Percentiles rank a stretch among this genome's conserved stretches.
Evolutionary conservation across 805 yeast species (phyloP).

Genomic region (Kuraishia hungarica): DNA sequence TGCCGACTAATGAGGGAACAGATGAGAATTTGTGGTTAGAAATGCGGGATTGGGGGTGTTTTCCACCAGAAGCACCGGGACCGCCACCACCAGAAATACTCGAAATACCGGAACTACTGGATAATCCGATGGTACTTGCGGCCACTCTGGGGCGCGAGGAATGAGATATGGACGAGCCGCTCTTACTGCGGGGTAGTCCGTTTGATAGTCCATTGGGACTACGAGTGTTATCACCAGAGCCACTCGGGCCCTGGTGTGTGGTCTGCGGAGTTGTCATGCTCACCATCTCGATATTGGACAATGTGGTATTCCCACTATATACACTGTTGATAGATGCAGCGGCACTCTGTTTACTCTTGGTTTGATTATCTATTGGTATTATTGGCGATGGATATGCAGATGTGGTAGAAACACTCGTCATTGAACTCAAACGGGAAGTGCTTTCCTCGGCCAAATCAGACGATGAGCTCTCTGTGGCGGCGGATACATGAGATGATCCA

Average conservation of each 20-base stretch:
- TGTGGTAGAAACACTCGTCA: not conserved
- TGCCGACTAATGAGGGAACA: constrained; percentile 8
- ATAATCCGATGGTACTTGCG: too few species aligned
- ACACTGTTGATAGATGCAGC: not conserved
- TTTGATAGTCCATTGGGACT: not conserved
- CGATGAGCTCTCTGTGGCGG: constrained; percentile 7
- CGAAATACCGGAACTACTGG: too few species aligned
- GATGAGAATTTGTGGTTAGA: constrained; percentile 9
- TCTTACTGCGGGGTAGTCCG: not conserved
- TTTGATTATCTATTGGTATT: not conserved
- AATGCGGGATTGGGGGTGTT: constrained; percentile 1
- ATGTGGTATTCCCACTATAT: not conserved
- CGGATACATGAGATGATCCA: not conserved
- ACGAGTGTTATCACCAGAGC: not conserved
- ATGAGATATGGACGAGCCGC: not conserved
- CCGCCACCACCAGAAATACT: too few species aligned
- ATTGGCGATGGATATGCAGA: not conserved
- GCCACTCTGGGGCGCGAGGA: not conserved
- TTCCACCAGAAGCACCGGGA: too few species aligned
- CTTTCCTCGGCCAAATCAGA: constrained; percentile 9
- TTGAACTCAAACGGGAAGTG: constrained; percentile 4
- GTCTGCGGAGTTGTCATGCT: not conserved
- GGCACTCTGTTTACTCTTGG: not conserved
- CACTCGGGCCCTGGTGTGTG: not conserved
- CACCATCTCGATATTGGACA: not conserved